These are phyloP conservation scores for Fusarium nygamai DNA, from an alignment of 2,329 filamentous ascomycete genomes.

Conservation along the genomic window DNA sequence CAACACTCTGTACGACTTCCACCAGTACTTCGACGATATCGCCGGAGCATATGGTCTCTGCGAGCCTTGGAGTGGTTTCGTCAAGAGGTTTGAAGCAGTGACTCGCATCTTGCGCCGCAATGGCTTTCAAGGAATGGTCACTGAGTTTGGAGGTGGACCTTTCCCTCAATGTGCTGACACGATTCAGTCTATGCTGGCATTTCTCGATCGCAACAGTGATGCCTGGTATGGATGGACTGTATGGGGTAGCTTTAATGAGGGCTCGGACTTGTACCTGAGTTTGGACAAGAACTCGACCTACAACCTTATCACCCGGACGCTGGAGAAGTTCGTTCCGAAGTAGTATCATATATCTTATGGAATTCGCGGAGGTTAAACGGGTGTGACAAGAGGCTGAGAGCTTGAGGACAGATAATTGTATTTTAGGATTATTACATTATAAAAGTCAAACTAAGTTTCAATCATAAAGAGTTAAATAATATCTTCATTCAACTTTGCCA, in stretches of 20 bases:
- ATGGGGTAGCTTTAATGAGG: background rate
- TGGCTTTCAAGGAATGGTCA: background rate
- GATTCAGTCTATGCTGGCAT: background rate
- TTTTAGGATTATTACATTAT: background rate
- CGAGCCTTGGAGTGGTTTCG: background rate
- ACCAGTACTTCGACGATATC: background rate
- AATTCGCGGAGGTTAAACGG: fast-evolving
- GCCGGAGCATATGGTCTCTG: background rate
- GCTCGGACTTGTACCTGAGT: background rate
- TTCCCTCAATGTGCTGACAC: background rate
- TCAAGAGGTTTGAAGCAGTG: background rate
- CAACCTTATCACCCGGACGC: background rate
- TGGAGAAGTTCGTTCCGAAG: background rate
- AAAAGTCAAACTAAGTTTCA: fast-evolving
- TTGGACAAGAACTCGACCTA: background rate
- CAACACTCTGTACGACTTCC: background rate
- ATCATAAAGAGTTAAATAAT: fast-evolving
- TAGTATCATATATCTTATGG: fast-evolving
- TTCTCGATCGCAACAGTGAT: background rate
- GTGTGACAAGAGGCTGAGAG: background rate
- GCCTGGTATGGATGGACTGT: constrained; percentile 1
- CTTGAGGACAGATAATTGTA: too few species aligned
- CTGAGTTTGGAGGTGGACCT: background rate
- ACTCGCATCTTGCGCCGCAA: background rate
- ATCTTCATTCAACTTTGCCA: background rate